These are phyloP conservation scores for Ustilago loliicola DNA, from an alignment of 1,284 basidiomycete species.

Conservation along the genomic window DNA sequence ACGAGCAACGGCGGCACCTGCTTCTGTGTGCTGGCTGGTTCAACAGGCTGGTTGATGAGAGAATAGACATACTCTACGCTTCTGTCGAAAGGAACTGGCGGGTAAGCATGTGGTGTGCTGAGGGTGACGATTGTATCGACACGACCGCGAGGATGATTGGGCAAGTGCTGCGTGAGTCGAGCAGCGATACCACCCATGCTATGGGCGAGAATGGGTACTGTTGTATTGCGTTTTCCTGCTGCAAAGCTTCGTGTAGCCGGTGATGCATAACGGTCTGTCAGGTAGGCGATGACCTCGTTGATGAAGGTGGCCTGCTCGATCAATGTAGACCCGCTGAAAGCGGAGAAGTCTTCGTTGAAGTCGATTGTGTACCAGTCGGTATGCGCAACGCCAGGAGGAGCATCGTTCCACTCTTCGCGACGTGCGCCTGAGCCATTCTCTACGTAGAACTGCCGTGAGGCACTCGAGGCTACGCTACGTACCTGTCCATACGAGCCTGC, in stretches of 20 bases:
- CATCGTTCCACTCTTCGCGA: slow-evolving; percentile 52
- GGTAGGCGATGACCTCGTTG: slow-evolving; percentile 79
- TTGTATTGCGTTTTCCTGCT: slow-evolving; percentile 52
- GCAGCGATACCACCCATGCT: slow-evolving; percentile 99
- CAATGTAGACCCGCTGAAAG: slow-evolving; percentile 91
- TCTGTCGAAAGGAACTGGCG: slow-evolving; percentile 88
- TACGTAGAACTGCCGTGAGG: slow-evolving; percentile 82
- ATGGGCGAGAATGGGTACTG: slow-evolving; percentile 86
- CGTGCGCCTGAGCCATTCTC: slow-evolving; percentile 71
- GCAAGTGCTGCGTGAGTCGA: slow-evolving; percentile 77
- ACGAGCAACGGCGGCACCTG: slow-evolving; percentile 75
- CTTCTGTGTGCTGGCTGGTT: background rate
- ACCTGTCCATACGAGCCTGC: slow-evolving; percentile 95
- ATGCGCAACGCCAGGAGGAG: slow-evolving; percentile 34
- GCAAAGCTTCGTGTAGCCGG: slow-evolving; percentile 58
- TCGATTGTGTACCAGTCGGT: slow-evolving; percentile 76
- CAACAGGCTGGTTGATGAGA: slow-evolving; percentile 64
- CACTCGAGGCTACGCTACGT: slow-evolving; percentile 92
- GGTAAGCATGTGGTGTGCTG: slow-evolving; percentile 90
- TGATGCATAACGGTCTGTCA: slow-evolving; percentile 81
- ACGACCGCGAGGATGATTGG: slow-evolving; percentile 68
- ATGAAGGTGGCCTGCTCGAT: slow-evolving; percentile 85
- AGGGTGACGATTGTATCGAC: slow-evolving; percentile 89
- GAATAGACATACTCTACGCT: slow-evolving; percentile 82
- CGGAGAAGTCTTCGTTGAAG: slow-evolving; percentile 97